A percentile compares a stretch with the other conserved stretches of the same genome.
Evolutionary conservation across 805 yeast genomes (phyloP).

Genomic region (Kluyveromyces aestuarii): DNA sequence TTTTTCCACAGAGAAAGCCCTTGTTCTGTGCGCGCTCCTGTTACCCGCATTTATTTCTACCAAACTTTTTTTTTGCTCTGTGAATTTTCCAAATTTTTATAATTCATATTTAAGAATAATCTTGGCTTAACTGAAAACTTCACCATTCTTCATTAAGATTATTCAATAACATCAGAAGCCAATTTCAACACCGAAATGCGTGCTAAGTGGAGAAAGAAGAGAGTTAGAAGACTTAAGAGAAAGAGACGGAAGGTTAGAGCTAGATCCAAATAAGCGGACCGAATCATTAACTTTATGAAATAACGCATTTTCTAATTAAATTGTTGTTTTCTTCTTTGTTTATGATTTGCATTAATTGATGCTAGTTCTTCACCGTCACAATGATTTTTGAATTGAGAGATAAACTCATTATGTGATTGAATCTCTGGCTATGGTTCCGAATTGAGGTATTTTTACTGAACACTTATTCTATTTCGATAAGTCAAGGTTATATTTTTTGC

Average conservation of each 20-base stretch:
- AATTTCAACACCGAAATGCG: slow-evolving; percentile 48
- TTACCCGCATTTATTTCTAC: neutral
- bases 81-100: slow-evolving; percentile 1
- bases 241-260: slow-evolving; percentile 99
- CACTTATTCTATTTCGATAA: too few relatives aligned
- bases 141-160: neutral
- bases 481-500: neutral
- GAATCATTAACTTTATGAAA: slow-evolving; percentile 6
- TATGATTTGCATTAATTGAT: slow-evolving; percentile 1
- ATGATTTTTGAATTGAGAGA: neutral
- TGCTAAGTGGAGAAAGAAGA: slow-evolving; percentile 99
- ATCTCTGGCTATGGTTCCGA: neutral
- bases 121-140: neutral
- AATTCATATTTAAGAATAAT: slow-evolving; percentile 7
- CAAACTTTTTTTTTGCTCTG: neutral
- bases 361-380: slow-evolving; percentile 2
- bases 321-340: neutral
- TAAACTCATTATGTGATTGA: neutral
- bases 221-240: slow-evolving; percentile 99
- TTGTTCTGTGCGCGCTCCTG: neutral
- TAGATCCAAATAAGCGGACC: slow-evolving; percentile 88
- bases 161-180: slow-evolving; percentile 5
- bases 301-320: neutral
- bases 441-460: neutral
- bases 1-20: neutral